Percentiles rank a stretch among this genome's conserved stretches.
Conservation (phyloP, 169 alveolate species). For the Plasmodium gallinaceum region DNA sequence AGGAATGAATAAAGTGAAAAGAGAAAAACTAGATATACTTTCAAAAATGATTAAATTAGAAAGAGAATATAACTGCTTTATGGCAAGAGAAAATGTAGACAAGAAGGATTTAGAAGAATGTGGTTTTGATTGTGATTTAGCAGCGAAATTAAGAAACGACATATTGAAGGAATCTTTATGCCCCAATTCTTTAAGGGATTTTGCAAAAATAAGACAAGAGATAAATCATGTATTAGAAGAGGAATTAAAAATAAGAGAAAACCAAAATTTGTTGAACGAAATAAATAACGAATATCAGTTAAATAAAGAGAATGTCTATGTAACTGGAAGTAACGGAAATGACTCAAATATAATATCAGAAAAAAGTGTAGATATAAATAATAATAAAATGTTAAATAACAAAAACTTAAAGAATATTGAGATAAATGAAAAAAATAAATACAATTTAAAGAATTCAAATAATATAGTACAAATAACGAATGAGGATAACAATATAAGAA, state of each 20-base stretch:
- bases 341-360: too few species aligned
- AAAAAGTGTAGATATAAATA: neutral
- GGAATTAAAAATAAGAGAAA: conserved; percentile 46
- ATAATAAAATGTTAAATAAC: neutral
- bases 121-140: conserved; percentile 72
- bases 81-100: conserved; percentile 74
- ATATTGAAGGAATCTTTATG: conserved; percentile 49
- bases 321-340: neutral
- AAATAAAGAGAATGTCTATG: neutral
- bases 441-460: too few species aligned
- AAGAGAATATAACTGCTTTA: conserved; percentile 61
- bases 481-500: too few species aligned
- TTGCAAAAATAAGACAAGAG: conserved; percentile 60
- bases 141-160: conserved; percentile 69
- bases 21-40: conserved; percentile 56
- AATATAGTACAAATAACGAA: too few species aligned
- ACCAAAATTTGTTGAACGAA: neutral
- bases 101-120: conserved; percentile 65
- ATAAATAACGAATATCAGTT: neutral
- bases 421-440: neutral
- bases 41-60: conserved; percentile 71
- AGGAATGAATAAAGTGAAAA: conserved; percentile 66
- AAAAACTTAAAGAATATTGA: neutral
- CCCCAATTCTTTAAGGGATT: conserved; percentile 59
- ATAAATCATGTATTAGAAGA: conserved; percentile 66